These are phyloP conservation scores for Boletus eberwhitei DNA, from an alignment of 768 basidiomycete species.

Conservation along the genomic window DNA sequence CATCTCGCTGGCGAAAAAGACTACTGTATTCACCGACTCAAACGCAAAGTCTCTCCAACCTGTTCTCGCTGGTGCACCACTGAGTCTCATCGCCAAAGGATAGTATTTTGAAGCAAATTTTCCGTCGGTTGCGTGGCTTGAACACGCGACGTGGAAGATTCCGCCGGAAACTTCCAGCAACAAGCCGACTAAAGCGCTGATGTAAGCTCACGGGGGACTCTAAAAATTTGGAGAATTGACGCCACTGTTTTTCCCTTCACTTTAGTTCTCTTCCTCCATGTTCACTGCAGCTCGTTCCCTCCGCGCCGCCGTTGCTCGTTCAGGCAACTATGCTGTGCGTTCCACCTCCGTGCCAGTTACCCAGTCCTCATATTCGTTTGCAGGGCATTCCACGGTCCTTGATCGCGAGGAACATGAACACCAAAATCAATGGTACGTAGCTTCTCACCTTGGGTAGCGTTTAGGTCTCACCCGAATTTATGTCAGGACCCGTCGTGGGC, in stretches of 20 bases:
- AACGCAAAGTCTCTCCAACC: not conserved
- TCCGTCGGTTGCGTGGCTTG: not conserved
- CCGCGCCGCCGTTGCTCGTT: constrained; percentile 55
- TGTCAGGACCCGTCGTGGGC: constrained; percentile 81
- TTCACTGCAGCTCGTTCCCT: constrained; percentile 65
- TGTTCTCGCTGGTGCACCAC: not conserved
- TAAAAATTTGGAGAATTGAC: constrained; percentile 44
- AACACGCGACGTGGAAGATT: constrained; percentile 10
- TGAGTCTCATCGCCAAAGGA: not conserved
- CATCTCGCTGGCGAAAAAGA: not conserved
- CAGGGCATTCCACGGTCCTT: constrained; percentile 67
- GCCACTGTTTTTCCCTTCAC: constrained; percentile 29
- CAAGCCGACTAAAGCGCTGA: constrained; percentile 16
- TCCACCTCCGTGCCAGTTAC: not conserved
- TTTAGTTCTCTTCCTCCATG: constrained; percentile 58
- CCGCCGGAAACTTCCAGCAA: constrained; percentile 14
- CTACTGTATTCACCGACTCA: not conserved
- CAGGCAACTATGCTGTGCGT: constrained; percentile 63
- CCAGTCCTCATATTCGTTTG: constrained; percentile 5
- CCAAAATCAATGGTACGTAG: constrained; percentile 79
- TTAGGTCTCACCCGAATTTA: not conserved
- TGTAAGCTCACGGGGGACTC: constrained; percentile 30
- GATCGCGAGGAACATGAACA: constrained; percentile 92
- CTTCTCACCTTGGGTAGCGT: not conserved
- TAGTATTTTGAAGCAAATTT: not conserved